phyloP scores from a whole-genome alignment of 306 rosid genomes.

The Calophaca sinica region DNA sequence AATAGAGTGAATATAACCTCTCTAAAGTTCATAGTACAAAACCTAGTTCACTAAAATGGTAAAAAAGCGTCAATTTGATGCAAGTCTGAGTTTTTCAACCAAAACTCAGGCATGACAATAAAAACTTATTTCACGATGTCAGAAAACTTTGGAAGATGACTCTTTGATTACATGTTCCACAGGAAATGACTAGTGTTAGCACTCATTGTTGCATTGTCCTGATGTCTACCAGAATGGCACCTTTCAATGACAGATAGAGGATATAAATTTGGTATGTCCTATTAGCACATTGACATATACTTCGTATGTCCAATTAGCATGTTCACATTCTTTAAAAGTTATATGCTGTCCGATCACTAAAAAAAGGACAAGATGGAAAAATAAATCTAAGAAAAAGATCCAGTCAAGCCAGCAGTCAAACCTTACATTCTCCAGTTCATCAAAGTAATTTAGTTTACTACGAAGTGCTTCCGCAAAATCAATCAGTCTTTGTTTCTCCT shows the following conservation, averaged over 20 bases:
- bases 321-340: slow-evolving; percentile 30
- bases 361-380: slow-evolving; percentile 5
- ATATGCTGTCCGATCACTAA: slow-evolving; percentile 23
- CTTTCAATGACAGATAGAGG: slow-evolving; percentile 9
- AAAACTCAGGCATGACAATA: neutral
- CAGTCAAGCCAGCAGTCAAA: slow-evolving; percentile 85
- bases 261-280: slow-evolving; percentile 31
- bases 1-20: slow-evolving; percentile 1
- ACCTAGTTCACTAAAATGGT: neutral
- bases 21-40: slow-evolving; percentile 30
- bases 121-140: slow-evolving; percentile 14
- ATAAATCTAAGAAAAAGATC: slow-evolving; percentile 49
- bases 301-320: slow-evolving; percentile 15
- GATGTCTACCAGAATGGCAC: slow-evolving; percentile 34
- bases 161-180: slow-evolving; percentile 34
- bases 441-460: slow-evolving; percentile 94
- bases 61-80: slow-evolving; percentile 16
- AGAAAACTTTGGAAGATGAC: slow-evolving; percentile 32
- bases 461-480: slow-evolving; percentile 96
- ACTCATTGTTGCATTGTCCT: slow-evolving; percentile 26
- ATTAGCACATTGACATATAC: slow-evolving; percentile 1
- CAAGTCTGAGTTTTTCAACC: slow-evolving; percentile 19
- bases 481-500: slow-evolving; percentile 89
- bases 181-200: slow-evolving; percentile 33
- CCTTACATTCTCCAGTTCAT: slow-evolving; percentile 99